A percentile compares a stretch with the other conserved stretches of the same genome.
These are phyloP conservation scores for Mucor saturninus DNA, from an alignment of 371 early-diverging fungal species.

Conservation along the genomic window DNA sequence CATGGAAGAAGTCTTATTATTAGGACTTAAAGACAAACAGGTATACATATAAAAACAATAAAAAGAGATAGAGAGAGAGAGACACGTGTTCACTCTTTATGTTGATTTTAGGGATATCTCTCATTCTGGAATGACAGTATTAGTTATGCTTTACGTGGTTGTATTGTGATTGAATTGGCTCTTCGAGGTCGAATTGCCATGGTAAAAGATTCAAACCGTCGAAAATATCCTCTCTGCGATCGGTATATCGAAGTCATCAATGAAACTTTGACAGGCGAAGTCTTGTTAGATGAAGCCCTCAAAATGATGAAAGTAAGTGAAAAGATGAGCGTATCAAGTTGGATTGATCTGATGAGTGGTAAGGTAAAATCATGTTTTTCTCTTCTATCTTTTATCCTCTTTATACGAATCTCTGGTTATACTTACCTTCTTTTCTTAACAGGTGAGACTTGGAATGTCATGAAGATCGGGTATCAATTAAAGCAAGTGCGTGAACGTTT, in stretches of 20 bases:
- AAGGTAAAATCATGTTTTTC: slow-evolving; percentile 21
- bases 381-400: neutral
- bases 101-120: slow-evolving; percentile 77
- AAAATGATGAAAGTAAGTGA: slow-evolving; percentile 82
- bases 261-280: slow-evolving; percentile 87
- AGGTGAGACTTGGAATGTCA: slow-evolving; percentile 98
- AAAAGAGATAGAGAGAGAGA: neutral
- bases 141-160: slow-evolving; percentile 93
- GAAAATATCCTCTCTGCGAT: slow-evolving; percentile 79
- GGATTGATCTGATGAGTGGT: slow-evolving; percentile 98
- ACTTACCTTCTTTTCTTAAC: neutral
- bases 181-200: slow-evolving; percentile 88
- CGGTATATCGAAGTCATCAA: slow-evolving; percentile 86
- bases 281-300: slow-evolving; percentile 94
- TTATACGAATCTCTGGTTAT: neutral
- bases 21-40: slow-evolving; percentile 95
- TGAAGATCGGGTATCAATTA: slow-evolving; percentile 95
- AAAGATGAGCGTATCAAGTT: slow-evolving; percentile 80
- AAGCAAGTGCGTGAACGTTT: slow-evolving; percentile 97
- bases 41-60: slow-evolving; percentile 39
- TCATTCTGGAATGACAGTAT: slow-evolving; percentile 99
- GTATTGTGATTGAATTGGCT: slow-evolving; percentile 94
- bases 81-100: slow-evolving; percentile 11
- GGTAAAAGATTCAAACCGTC: slow-evolving; percentile 83
- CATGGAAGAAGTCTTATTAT: slow-evolving; percentile 91